Base-by-base conservation (phyloP, 2,329 filamentous ascomycete genomes). In the Fusarium tjaetaba region DNA sequence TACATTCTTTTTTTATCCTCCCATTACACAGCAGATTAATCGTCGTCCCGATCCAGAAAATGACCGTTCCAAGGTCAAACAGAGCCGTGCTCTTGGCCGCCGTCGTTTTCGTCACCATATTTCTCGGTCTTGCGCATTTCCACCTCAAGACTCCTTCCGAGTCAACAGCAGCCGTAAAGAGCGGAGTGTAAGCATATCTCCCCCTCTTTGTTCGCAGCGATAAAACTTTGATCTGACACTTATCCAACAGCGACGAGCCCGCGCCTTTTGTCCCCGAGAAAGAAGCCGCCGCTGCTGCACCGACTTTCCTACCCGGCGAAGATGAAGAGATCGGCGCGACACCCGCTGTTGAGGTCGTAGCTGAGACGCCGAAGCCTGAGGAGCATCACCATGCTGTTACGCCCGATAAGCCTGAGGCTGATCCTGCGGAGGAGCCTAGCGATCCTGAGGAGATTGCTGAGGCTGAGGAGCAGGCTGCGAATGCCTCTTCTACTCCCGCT, bases 101-200 rank as follows among this genome's bases (percentile, higher is more conserved):
- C 24, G 51, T 70, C 24, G 65, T 70, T 32, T 70, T 70, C 7
- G 61, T 70, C 51, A 70, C 67, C 41, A 70, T 70, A 16, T 70
- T 70, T 48, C 65, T 70, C 26, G 67, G 67, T 15, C 60, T 70
- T 8, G 65, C 67, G 26, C 67, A 70, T 70, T 70, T 70, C 51
- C 67, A 70, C 32, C 65, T 70, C 4, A 42, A 70, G 11, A 42
- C 67, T 41, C 66, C 66, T 39, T 65, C 39, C 39, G 58, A 69
- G 26, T 64, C 65, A 10, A 49, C 41, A n/a, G 4, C 58, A 42
- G 24, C 28, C 30, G 22, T 42, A 16, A 46, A 48, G 39, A 61
- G 62, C 41, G 67, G 59, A 70, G 41, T 70, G 67, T 70, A 48
- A 42, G 67, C 15, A 28, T 34, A 8, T 8, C 49, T 5, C 26